Evolutionary conservation across 2,329 filamentous ascomycete species (phyloP).

Genomic region (Claviceps monticola): DNA sequence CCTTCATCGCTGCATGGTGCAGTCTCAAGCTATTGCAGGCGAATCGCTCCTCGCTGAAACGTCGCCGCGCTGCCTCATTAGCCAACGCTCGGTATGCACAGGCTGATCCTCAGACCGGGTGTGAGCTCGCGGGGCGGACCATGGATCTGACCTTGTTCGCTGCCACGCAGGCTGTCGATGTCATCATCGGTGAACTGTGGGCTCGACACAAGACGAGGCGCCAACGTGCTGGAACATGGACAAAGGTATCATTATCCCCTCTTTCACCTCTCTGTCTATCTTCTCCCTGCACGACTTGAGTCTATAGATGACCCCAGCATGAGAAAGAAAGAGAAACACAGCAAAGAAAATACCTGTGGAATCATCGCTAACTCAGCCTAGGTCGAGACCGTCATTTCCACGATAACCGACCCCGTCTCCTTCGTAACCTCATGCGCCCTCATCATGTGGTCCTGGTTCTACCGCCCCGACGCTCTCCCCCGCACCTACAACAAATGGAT

Average conservation of each 20-base stretch:
- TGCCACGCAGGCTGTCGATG: constrained; percentile 56
- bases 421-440: constrained; percentile 60
- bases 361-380: constrained; percentile 5
- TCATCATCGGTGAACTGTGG: constrained; percentile 55
- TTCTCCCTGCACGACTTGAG: background rate
- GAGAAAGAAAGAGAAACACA: too few species aligned
- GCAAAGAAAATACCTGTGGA: background rate
- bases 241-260: constrained; percentile 20
- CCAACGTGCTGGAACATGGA: constrained; percentile 32
- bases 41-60: constrained; percentile 23
- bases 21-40: constrained; percentile 44
- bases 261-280: background rate
- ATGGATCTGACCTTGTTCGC: constrained; percentile 76
- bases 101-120: constrained; percentile 4
- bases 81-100: background rate
- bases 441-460: constrained; percentile 88
- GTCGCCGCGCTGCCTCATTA: constrained; percentile 9
- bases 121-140: constrained; percentile 49
- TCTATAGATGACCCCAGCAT: too few species aligned
- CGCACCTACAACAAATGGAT: constrained; percentile 73
- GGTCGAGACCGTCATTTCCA: constrained; percentile 21
- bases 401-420: constrained; percentile 46
- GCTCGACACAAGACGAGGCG: constrained; percentile 31
- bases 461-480: constrained; percentile 56
- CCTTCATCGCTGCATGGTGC: constrained; percentile 44